A percentile compares a stretch with the other conserved stretches of the same genome.
These are phyloP conservation scores for Hylodesmum podocarpum DNA, from an alignment of 306 rosid genomes.

Conservation along the genomic window DNA sequence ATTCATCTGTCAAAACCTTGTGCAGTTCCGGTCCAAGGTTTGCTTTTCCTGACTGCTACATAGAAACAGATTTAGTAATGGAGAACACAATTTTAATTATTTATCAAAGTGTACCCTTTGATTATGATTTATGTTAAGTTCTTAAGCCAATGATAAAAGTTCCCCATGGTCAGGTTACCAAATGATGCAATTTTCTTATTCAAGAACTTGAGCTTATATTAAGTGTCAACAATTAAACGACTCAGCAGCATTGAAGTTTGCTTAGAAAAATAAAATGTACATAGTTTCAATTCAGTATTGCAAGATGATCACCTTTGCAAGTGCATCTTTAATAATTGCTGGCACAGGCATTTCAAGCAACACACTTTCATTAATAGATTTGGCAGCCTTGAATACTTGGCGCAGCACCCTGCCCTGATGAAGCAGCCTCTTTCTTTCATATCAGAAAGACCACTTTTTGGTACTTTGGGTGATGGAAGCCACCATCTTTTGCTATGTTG, in stretches of 20 bases:
- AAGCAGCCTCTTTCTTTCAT: conserved; percentile 57
- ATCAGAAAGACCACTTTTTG: conserved; percentile 75
- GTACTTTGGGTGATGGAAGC: conserved; percentile 87
- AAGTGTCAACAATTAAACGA: background rate
- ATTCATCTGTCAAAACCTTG: conserved; percentile 56
- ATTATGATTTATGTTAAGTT: background rate
- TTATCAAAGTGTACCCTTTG: background rate
- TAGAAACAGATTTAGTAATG: conserved; percentile 18
- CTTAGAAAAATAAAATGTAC: background rate
- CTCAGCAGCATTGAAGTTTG: background rate
- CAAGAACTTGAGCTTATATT: background rate
- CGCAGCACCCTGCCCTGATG: conserved; percentile 67
- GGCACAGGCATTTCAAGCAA: conserved; percentile 92
- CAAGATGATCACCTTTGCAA: conserved; percentile 61
- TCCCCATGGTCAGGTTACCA: background rate
- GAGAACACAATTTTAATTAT: background rate
- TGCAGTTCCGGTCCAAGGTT: conserved; percentile 68
- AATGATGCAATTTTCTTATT: background rate
- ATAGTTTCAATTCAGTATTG: background rate
- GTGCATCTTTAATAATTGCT: conserved; percentile 56
- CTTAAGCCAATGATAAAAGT: background rate
- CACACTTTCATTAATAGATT: conserved; percentile 75
- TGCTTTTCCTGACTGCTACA: conserved; percentile 78
- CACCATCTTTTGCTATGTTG: conserved; percentile 77
- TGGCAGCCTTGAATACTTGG: conserved; percentile 93